Evolutionary conservation across 1,284 basidiomycete genomes (phyloP), one percentile per base, ranked within the genome.

Genomic region (Pisolithus thermaeus): DNA sequence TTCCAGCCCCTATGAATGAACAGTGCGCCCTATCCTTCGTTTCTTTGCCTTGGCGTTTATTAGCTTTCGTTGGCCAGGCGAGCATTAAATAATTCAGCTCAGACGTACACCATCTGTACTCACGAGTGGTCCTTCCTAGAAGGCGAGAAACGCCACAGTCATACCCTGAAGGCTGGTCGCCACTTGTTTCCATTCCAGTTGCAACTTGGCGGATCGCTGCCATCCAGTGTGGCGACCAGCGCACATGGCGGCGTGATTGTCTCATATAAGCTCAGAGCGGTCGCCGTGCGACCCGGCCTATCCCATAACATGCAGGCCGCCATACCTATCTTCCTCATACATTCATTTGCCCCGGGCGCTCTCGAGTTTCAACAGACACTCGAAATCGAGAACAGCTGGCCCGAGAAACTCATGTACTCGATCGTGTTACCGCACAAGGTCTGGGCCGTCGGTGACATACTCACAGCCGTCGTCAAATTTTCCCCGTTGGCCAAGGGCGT

Each of bases 311-410:
- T 91, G 51, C 79, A 84, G 49, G 73, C 81, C 2, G 70, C 75
- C 46, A 70, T 74, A 44, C 79, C 83, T 11, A 79, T 97, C 52
- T 73, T 76, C 54, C 73, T 97, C 56, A 61, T 88, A 46, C 83
- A 92, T 52, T 83, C 85, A 3, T 88, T 92, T 61, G 76, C 82
- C 5, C 68, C 81, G 3, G 92, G 95, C 58, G 87, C 93, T 1
- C 80, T 96, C 60, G 94, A 97, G 69, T 97, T 92, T 73, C 93
- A 92, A 63, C 93, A 97, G 68, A 93, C 92, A 1, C 79, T 96
- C 53, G 94, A 97, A 68, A 87, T 90, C 56, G 92, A 96, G 69
- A 96, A 95, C 68, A 94, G 92, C 12, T 97, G 94, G 94, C 93
- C 94, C 0, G 88, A 89, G 38, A 97, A 96, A 72, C 73, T 95